Conservation (phyloP, 306 rosid genomes). For the Herpetospermum pedunculosum region DNA sequence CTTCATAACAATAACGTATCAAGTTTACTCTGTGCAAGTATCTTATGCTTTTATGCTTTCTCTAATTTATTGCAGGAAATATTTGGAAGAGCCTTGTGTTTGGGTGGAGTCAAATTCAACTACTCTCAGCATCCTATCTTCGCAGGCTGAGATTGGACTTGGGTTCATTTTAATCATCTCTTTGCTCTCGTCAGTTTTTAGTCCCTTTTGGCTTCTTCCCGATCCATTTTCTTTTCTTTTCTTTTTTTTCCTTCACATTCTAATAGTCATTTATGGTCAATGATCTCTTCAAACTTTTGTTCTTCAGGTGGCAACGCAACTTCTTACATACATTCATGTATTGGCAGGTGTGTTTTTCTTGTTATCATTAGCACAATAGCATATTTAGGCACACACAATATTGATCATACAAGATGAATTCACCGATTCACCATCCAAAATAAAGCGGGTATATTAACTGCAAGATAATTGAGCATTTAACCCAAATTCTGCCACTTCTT, state of each 20-base stretch:
- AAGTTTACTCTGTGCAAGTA: neutral
- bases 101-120: slow-evolving; percentile 90
- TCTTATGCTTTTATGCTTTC: neutral
- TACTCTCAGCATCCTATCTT: slow-evolving; percentile 75
- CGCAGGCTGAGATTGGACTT: slow-evolving; percentile 84
- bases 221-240: neutral
- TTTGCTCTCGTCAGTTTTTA: slow-evolving; percentile 68
- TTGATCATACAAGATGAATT: neutral
- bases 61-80: slow-evolving; percentile 44
- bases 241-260: neutral
- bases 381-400: neutral
- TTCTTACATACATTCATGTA: slow-evolving; percentile 75
- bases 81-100: slow-evolving; percentile 80
- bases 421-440: neutral
- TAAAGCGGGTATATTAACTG: neutral
- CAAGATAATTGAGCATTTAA: neutral
- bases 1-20: neutral
- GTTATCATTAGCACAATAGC: neutral
- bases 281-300: neutral
- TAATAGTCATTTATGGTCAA: neutral
- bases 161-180: slow-evolving; percentile 79
- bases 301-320: slow-evolving; percentile 86
- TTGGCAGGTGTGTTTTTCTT: slow-evolving; percentile 69
- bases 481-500: neutral
- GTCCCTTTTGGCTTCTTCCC: neutral